A percentile compares a stretch with the other conserved stretches of the same genome.
phyloP scores from a whole-genome alignment of 305 asterid genomes.

The Andrographis paniculata region DNA sequence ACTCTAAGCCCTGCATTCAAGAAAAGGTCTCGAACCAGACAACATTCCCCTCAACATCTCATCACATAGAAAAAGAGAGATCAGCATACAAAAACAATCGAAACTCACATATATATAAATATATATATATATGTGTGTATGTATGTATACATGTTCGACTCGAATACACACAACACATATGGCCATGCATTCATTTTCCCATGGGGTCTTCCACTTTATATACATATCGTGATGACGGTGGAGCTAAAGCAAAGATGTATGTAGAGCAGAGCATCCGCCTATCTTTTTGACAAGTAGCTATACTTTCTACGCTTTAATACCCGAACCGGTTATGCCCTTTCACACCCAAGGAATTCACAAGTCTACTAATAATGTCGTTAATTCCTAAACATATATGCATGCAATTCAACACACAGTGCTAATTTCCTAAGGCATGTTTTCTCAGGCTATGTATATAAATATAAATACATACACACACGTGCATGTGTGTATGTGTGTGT shows the following conservation, averaged over 20 bases:
- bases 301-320: slow-evolving; percentile 26
- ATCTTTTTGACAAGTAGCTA: slow-evolving; percentile 28
- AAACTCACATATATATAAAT: not conserved
- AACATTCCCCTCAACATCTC: slow-evolving; percentile 55
- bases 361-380: no score
- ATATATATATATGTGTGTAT: not conserved
- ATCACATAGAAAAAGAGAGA: slow-evolving; percentile 7
- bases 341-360: slow-evolving; percentile 20
- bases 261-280: slow-evolving; percentile 8
- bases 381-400: not conserved
- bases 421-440: no score
- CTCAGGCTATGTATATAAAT: no score
- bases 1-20: not conserved
- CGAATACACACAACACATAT: slow-evolving; percentile 16
- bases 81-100: not conserved
- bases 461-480: no score
- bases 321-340: slow-evolving; percentile 29
- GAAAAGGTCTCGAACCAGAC: slow-evolving; percentile 62
- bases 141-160: slow-evolving; percentile 11
- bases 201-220: slow-evolving; percentile 22
- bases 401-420: no score
- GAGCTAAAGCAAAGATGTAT: not conserved
- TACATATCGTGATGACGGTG: slow-evolving; percentile 1
- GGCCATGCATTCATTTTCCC: slow-evolving; percentile 37
- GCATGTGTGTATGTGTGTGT: not conserved